Evolutionary conservation across 352 stramenopile species (phyloP).

Genomic region (Globisporangium nodosum): DNA sequence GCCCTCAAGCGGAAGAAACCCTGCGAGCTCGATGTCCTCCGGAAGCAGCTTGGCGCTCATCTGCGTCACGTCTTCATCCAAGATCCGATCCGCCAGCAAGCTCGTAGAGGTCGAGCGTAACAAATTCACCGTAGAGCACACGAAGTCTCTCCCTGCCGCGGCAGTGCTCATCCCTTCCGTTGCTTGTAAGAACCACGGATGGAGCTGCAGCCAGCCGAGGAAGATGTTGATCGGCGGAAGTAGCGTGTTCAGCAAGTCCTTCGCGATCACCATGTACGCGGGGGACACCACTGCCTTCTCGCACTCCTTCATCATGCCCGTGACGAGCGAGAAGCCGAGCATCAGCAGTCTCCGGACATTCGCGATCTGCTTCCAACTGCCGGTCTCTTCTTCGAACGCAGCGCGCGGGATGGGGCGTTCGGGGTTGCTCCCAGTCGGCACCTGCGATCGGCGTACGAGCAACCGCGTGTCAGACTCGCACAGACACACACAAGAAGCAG

Average conservation of each 20-base stretch:
- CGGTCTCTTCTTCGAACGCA: constrained; percentile 5
- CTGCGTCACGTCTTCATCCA: constrained; percentile 8
- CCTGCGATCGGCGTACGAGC: neutral
- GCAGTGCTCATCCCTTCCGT: neutral
- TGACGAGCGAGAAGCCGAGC: constrained; percentile 9
- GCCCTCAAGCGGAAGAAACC: constrained; percentile 28
- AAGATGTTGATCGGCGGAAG: constrained; percentile 32
- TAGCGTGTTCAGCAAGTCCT: constrained; percentile 28
- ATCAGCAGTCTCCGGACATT: neutral
- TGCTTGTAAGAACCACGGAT: constrained; percentile 20
- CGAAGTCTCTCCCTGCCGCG: constrained; percentile 7
- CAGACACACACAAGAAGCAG: neutral
- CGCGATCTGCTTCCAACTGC: neutral
- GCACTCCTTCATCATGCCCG: constrained; percentile 13
- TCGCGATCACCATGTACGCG: constrained; percentile 5
- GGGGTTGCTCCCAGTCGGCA: neutral
- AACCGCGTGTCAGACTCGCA: neutral
- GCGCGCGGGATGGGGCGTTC: constrained; percentile 1
- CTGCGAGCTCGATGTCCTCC: constrained; percentile 34
- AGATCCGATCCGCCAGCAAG: constrained; percentile 12
- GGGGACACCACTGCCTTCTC: constrained; percentile 4
- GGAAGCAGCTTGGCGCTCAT: constrained; percentile 15
- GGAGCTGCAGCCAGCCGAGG: constrained; percentile 34
- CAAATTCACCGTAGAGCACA: constrained; percentile 6
- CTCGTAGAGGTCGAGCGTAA: constrained; percentile 13